Evolutionary conservation across 768 basidiomycete species (phyloP).

Genomic region (Sistotremastrum suecicum): DNA sequence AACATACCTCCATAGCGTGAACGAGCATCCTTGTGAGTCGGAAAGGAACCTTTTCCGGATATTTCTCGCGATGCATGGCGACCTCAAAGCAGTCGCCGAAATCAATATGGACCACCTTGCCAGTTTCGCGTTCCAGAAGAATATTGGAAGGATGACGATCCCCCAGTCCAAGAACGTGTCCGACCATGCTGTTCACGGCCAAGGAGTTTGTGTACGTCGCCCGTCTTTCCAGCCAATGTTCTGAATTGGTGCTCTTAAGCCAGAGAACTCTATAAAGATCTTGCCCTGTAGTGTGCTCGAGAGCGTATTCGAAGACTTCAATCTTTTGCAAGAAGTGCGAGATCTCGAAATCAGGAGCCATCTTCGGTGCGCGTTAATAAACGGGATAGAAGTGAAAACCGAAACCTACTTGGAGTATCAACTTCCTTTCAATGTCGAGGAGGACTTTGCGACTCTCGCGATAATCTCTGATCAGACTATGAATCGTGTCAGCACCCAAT

Average conservation of each 20-base stretch:
- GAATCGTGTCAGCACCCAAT: constrained; percentile 87
- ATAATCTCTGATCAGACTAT: constrained; percentile 91
- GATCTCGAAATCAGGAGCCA: constrained; percentile 98
- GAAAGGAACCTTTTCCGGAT: constrained; percentile 98
- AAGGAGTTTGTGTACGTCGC: constrained; percentile 93
- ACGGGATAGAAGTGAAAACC: neutral
- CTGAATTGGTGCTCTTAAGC: constrained; percentile 90
- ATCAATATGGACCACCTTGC: constrained; percentile 93
- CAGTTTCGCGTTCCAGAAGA: constrained; percentile 78
- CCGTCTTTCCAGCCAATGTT: constrained; percentile 94
- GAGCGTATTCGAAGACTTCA: constrained; percentile 96
- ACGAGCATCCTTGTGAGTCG: constrained; percentile 95
- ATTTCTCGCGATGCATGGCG: constrained; percentile 96
- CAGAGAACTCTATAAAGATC: constrained; percentile 94
- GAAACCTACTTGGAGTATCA: constrained; percentile 80
- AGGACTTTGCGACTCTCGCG: constrained; percentile 93
- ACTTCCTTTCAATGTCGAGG: constrained; percentile 94
- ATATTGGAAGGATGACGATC: constrained; percentile 96
- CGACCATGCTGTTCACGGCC: constrained; percentile 96
- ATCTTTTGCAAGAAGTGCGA: constrained; percentile 92
- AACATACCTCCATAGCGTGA: constrained; percentile 91
- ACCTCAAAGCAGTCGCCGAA: constrained; percentile 99
- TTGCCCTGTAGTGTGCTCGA: constrained; percentile 97
- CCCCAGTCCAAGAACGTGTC: constrained; percentile 93
- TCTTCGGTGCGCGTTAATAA: constrained; percentile 33